phyloP scores from a whole-genome alignment of 805 yeast species.

The Barnettozyma californica region DNA sequence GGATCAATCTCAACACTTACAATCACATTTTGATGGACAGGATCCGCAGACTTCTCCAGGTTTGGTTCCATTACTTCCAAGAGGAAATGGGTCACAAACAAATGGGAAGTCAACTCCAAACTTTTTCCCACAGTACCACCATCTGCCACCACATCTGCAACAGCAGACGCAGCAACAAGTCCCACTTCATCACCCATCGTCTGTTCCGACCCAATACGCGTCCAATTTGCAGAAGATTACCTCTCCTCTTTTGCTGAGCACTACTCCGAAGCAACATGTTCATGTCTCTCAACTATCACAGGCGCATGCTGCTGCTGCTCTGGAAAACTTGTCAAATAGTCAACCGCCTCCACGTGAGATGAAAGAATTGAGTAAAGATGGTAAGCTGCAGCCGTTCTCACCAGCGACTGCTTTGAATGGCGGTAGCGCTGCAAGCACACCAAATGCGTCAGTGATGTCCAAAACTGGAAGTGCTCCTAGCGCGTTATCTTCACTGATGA shows the following conservation, averaged over 20 bases:
- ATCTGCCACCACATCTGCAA: slow-evolving; percentile 28
- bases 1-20: neutral
- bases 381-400: slow-evolving; percentile 19
- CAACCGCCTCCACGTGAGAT: slow-evolving; percentile 7
- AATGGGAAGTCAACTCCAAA: slow-evolving; percentile 15
- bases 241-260: slow-evolving; percentile 56
- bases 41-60: slow-evolving; percentile 30
- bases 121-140: slow-evolving; percentile 19
- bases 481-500: slow-evolving; percentile 18
- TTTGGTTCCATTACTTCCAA: slow-evolving; percentile 36
- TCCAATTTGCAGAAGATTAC: slow-evolving; percentile 59
- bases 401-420: slow-evolving; percentile 22
- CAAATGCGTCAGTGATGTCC: neutral
- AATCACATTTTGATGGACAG: slow-evolving; percentile 3
- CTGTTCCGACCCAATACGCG: slow-evolving; percentile 68
- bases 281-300: slow-evolving; percentile 31
- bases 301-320: slow-evolving; percentile 27
- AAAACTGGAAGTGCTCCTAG: slow-evolving; percentile 7
- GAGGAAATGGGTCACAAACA: slow-evolving; percentile 14
- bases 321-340: slow-evolving; percentile 20
- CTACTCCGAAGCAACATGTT: slow-evolving; percentile 29
- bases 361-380: neutral
- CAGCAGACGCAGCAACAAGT: slow-evolving; percentile 24
- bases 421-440: neutral
- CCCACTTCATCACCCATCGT: slow-evolving; percentile 48